These are phyloP conservation scores for Quercus robur DNA, from an alignment of 306 rosid species.

Conservation along the genomic window DNA sequence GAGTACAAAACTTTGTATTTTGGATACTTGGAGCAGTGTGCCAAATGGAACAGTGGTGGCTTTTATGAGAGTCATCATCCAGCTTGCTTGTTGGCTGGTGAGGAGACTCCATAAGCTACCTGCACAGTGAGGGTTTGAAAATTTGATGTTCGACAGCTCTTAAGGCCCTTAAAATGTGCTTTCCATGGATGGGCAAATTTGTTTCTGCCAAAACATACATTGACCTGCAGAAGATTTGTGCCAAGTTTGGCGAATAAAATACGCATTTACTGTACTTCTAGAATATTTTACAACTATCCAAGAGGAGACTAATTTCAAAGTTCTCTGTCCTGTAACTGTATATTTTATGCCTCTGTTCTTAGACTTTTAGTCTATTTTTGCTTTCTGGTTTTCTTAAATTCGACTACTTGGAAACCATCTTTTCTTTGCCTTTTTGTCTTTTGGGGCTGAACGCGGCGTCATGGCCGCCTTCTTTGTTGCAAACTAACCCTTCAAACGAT, in stretches of 20 bases:
- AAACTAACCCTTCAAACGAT: neutral
- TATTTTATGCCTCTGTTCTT: neutral
- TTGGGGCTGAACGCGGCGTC: too few species aligned
- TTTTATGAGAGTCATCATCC: neutral
- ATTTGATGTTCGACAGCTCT: neutral
- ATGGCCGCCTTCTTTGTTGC: neutral
- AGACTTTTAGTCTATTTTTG: neutral
- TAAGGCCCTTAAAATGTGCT: neutral
- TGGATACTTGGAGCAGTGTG: constrained; percentile 1
- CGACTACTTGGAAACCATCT: neutral
- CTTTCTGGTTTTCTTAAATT: neutral
- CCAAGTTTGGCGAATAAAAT: too few species aligned
- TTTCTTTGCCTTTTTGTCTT: too few species aligned
- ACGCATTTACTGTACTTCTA: too few species aligned
- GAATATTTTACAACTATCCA: too few species aligned
- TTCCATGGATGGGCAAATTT: neutral
- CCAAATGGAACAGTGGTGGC: neutral
- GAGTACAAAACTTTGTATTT: constrained; percentile 4
- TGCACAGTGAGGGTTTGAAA: neutral
- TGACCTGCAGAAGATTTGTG: neutral
- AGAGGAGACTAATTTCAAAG: too few species aligned
- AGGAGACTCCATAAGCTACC: neutral
- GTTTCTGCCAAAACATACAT: neutral
- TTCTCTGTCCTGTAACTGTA: too few species aligned
- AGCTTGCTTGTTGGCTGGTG: neutral